Conservation (phyloP, 1,139 yeast species). For the Suhomyces taliae region DNA sequence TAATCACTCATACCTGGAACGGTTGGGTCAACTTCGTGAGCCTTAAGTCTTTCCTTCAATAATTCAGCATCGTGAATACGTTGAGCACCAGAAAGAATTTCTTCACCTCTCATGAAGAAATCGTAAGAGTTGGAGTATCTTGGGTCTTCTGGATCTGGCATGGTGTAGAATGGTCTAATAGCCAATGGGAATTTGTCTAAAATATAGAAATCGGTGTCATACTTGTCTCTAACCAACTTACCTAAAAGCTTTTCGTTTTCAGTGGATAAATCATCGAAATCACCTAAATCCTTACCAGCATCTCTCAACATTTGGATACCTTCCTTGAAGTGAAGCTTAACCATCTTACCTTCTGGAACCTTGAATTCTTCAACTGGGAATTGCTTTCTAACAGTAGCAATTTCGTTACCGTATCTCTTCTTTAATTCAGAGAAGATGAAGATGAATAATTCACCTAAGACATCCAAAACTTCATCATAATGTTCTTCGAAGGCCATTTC, state of each 20-base stretch:
- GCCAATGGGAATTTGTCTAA: conserved; percentile 97
- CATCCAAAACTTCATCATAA: conserved; percentile 90
- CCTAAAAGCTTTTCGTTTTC: conserved; percentile 95
- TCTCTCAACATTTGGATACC: conserved; percentile 84
- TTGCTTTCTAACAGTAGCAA: conserved; percentile 87
- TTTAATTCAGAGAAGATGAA: conserved; percentile 86
- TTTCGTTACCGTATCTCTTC: conserved; percentile 75
- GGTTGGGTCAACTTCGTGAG: conserved; percentile 78
- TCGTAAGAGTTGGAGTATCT: conserved; percentile 93
- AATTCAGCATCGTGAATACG: conserved; percentile 94
- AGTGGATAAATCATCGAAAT: conserved; percentile 86
- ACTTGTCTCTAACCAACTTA: conserved; percentile 84
- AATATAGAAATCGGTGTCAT: conserved; percentile 95
- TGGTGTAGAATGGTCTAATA: conserved; percentile 96
- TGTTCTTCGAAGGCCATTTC: conserved; percentile 99
- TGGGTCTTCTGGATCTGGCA: conserved; percentile 95
- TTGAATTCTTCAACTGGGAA: conserved; percentile 97
- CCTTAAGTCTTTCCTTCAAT: conserved; percentile 76
- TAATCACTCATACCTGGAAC: conserved; percentile 86
- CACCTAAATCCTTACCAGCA: conserved; percentile 80
- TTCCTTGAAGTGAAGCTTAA: conserved; percentile 83
- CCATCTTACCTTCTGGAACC: conserved; percentile 90
- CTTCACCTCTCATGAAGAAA: conserved; percentile 99
- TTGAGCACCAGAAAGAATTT: conserved; percentile 97
- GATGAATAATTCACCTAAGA: conserved; percentile 80